phyloP scores from a whole-genome alignment of 192 early-diverging fungal species.

The Gonapodya prolifera region DNA sequence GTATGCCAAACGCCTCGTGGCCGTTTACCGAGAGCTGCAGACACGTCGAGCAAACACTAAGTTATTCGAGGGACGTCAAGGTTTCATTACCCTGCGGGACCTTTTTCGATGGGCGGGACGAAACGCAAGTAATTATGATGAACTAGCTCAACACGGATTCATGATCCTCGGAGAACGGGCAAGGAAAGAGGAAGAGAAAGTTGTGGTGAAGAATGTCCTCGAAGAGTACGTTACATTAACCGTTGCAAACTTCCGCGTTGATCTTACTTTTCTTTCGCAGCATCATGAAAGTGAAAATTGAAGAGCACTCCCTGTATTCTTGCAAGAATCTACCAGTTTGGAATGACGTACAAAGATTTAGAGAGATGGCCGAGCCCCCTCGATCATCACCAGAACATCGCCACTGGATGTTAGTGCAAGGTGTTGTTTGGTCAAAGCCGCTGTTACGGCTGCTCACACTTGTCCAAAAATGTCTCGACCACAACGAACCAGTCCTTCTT shows the following conservation, averaged over 20 bases:
- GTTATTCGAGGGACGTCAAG: slow-evolving; percentile 90
- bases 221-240: slow-evolving; percentile 57
- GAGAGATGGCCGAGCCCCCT: neutral
- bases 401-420: neutral
- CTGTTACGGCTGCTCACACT: slow-evolving; percentile 84
- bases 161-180: slow-evolving; percentile 90
- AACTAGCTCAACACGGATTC: slow-evolving; percentile 86
- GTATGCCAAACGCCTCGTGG: slow-evolving; percentile 71
- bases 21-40: slow-evolving; percentile 73
- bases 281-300: slow-evolving; percentile 27
- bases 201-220: slow-evolving; percentile 64
- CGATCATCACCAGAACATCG: neutral
- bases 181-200: slow-evolving; percentile 67
- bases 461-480: slow-evolving; percentile 61
- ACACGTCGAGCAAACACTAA: slow-evolving; percentile 42
- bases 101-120: slow-evolving; percentile 95
- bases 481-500: slow-evolving; percentile 82
- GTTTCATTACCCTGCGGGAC: slow-evolving; percentile 92
- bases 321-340: slow-evolving; percentile 34
- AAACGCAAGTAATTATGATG: slow-evolving; percentile 56
- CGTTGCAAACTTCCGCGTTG: neutral
- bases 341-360: slow-evolving; percentile 17
- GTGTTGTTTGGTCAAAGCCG: slow-evolving; percentile 86
- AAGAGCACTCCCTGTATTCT: slow-evolving; percentile 52
- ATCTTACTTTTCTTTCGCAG: neutral